phyloP scores from a whole-genome alignment of 2,329 filamentous ascomycete species.

The Fusarium penzigii region DNA sequence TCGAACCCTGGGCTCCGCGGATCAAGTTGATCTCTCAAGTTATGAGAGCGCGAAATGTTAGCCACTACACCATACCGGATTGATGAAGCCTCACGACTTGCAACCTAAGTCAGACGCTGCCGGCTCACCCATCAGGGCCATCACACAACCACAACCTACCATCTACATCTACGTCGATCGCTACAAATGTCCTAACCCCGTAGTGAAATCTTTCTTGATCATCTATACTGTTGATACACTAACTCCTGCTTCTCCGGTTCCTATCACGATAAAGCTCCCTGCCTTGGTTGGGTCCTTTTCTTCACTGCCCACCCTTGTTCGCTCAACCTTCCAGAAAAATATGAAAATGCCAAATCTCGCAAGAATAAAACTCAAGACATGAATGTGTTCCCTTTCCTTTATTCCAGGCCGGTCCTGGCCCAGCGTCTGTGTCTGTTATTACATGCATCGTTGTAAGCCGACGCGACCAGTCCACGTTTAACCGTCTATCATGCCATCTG shows the following conservation, averaged over 20 bases:
- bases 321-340: slow-evolving; percentile 2
- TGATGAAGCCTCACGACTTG: too few species aligned
- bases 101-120: too few species aligned
- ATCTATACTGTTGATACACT: slow-evolving; percentile 34
- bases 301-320: slow-evolving; percentile 14
- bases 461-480: slow-evolving; percentile 18
- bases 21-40: slow-evolving; percentile 13
- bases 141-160: background rate
- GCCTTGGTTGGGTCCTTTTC: slow-evolving; percentile 22
- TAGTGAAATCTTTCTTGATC: slow-evolving; percentile 2
- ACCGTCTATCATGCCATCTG: slow-evolving; percentile 53
- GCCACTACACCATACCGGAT: slow-evolving; percentile 31
- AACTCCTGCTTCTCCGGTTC: background rate
- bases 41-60: slow-evolving; percentile 28
- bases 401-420: slow-evolving; percentile 11
- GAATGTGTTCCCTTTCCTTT: slow-evolving; percentile 19
- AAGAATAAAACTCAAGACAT: slow-evolving; percentile 12
- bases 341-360: slow-evolving; percentile 2
- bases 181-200: background rate
- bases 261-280: slow-evolving; percentile 3
- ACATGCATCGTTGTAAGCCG: slow-evolving; percentile 15
- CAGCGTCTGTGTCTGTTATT: slow-evolving; percentile 23
- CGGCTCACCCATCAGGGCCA: too few species aligned
- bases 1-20: slow-evolving; percentile 16
- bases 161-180: background rate